Evolutionary conservation across 768 basidiomycete genomes (phyloP).

Genomic region (Ephemerocybe angulata): DNA sequence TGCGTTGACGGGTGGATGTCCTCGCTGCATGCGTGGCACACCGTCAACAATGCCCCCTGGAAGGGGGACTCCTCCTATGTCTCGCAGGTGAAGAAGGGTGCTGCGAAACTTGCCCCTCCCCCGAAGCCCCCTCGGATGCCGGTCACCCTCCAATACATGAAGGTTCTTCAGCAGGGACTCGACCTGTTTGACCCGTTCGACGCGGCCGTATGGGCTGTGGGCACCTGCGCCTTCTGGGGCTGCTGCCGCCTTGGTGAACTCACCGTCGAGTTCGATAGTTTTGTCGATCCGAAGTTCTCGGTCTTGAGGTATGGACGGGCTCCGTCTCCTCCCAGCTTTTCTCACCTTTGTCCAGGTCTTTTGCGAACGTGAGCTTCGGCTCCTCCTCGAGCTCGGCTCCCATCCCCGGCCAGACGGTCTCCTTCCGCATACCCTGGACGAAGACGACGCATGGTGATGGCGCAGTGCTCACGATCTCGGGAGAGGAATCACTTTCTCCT

Average conservation of each 20-base stretch:
- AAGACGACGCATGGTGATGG: conserved; percentile 25
- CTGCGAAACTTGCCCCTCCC: neutral
- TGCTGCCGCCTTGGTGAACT: conserved; percentile 30
- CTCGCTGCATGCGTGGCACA: too few species aligned
- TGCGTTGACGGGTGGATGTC: too few species aligned
- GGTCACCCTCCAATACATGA: neutral
- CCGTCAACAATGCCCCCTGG: too few species aligned
- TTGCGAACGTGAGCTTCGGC: neutral
- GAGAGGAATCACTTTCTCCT: too few species aligned
- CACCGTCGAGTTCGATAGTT: too few species aligned
- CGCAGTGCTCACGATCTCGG: too few species aligned
- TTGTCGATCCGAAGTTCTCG: conserved; percentile 16
- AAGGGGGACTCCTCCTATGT: too few species aligned
- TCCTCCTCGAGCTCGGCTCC: neutral
- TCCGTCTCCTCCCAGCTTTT: too few species aligned
- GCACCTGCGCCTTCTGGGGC: conserved; percentile 30
- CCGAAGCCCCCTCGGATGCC: neutral
- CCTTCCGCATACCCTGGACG: conserved; percentile 33
- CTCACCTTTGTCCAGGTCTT: too few species aligned
- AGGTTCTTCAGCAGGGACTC: conserved; percentile 7
- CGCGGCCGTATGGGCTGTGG: conserved; percentile 29
- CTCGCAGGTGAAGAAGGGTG: too few species aligned
- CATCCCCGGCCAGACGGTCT: neutral
- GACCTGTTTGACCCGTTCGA: conserved; percentile 22
- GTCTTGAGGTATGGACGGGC: too few species aligned